These are phyloP conservation scores for Lodderomyces beijingensis DNA, from an alignment of 1,139 yeast species.

Conservation along the genomic window DNA sequence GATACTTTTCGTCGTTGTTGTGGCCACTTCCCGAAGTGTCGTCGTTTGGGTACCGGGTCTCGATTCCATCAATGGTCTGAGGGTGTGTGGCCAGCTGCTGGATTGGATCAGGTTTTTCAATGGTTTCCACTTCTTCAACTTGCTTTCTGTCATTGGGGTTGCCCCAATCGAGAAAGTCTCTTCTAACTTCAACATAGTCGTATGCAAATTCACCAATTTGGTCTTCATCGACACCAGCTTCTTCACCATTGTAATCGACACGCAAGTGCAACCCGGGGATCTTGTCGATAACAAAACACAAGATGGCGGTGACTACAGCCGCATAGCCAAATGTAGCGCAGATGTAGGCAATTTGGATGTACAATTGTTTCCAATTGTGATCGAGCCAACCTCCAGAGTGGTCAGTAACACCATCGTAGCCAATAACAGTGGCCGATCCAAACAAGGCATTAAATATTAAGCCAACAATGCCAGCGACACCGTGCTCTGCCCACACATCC, in stretches of 20 bases:
- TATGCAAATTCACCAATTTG: constrained; percentile 98
- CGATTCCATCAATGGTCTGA: neutral
- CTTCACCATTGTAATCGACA: constrained; percentile 81
- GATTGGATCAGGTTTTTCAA: neutral
- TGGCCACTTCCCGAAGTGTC: neutral
- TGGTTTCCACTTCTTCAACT: neutral
- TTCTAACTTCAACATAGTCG: constrained; percentile 93
- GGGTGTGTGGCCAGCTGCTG: neutral
- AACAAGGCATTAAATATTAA: constrained; percentile 82
- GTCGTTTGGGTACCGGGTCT: neutral
- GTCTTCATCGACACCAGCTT: constrained; percentile 89
- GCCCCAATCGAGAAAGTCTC: constrained; percentile 52
- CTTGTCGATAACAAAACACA: constrained; percentile 68
- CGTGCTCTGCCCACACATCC: constrained; percentile 97
- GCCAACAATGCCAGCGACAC: constrained; percentile 91
- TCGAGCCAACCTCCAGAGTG: constrained; percentile 91
- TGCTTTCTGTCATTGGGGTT: neutral
- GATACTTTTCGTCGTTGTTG: neutral
- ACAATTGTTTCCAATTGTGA: constrained; percentile 87
- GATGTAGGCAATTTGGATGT: constrained; percentile 82
- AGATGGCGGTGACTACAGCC: constrained; percentile 70
- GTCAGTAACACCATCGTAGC: constrained; percentile 77
- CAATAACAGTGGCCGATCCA: constrained; percentile 83
- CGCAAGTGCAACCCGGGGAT: constrained; percentile 84
- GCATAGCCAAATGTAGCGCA: constrained; percentile 73